A percentile compares a stretch with the other conserved stretches of the same genome.
Conservation (phyloP, 2,329 filamentous ascomycete genomes). For the Boeremia lycopersici region DNA sequence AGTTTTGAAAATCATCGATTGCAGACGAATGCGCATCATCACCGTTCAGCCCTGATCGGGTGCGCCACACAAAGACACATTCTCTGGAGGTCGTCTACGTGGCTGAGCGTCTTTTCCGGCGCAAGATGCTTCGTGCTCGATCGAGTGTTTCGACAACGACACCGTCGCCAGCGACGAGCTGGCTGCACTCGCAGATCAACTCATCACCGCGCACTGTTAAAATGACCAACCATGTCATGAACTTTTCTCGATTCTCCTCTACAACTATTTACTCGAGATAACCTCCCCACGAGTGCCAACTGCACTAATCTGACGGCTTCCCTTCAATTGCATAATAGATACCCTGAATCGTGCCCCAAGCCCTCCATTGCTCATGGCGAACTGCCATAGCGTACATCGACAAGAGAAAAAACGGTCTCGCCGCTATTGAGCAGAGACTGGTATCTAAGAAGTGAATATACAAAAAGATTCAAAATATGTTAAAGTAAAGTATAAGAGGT, state of each 20-base stretch:
- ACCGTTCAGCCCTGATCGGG: conserved; percentile 4
- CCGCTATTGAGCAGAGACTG: conserved; percentile 43
- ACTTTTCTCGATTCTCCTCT: conserved; percentile 38
- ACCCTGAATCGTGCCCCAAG: conserved; percentile 25
- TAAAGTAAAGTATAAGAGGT: conserved; percentile 37
- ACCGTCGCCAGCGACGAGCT: too few species aligned
- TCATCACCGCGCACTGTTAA: neutral
- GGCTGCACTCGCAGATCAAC: too few species aligned
- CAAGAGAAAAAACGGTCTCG: conserved; percentile 44
- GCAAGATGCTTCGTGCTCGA: too few species aligned
- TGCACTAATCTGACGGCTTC: conserved; percentile 17
- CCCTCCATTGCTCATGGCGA: conserved; percentile 19
- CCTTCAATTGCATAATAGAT: conserved; percentile 31
- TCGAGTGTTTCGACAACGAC: too few species aligned
- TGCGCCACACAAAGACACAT: neutral
- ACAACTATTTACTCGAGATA: conserved; percentile 39
- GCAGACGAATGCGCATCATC: conserved; percentile 32
- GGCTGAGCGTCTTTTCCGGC: too few species aligned
- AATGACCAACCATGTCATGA: conserved; percentile 7
- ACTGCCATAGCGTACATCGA: conserved; percentile 23
- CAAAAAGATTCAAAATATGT: conserved; percentile 31
- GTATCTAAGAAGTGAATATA: conserved; percentile 51
- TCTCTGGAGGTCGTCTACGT: neutral
- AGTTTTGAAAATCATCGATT: conserved; percentile 27
- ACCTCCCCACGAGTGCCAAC: conserved; percentile 38